Evolutionary conservation across 352 stramenopile species (phyloP), one percentile per base, ranked within the genome.

Genomic region (Hyaloperonospora brassicae): DNA sequence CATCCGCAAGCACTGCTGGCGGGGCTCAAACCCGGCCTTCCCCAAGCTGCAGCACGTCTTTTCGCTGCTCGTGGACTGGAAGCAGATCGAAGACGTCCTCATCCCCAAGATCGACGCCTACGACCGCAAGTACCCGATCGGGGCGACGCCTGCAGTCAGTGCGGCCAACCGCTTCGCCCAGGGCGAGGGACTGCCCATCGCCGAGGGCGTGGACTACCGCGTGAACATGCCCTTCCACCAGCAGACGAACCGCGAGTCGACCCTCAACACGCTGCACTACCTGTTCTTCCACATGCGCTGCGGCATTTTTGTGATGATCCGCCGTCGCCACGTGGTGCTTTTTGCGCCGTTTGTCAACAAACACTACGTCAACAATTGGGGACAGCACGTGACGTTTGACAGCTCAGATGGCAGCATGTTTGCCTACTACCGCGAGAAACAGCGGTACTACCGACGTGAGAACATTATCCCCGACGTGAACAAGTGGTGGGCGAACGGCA

Each of bases 401-500:
- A 82, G 70, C 74, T 85, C 76, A 10, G 87, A 97, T 63, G 84
- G 84, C 39, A 86, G 79, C 11, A 72, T 98, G 57, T 81, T 90
- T 45, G 75, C 84, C 21, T 98, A 98, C 66, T 98, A 97, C 66
- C 72, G 70, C 22, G 79, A 93, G 50, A 96, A 95, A 56, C 67
- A 83, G 44, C 72, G 76, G 24, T 80, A 89, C 50, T 84, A 87
- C 35, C 79, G 84, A 12, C 71, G 68, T 13, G 84, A 96, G 52
- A 86, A 93, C 59, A 83, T 88, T 56, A 85, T 94, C 13, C 61
- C 59, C 1, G 82, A 93, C 55, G 73, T 87, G 47, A 84, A 66
- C 21, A 94, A 97, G 64, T 99, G 96, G 97, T 99, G 97, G 96
- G 96, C 94, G n/a, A 98, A 99, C 73, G 96, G 97, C 45, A 98